These are phyloP conservation scores for Mycena sp. DNA, from an alignment of 1,284 basidiomycete genomes.

Conservation along the genomic window DNA sequence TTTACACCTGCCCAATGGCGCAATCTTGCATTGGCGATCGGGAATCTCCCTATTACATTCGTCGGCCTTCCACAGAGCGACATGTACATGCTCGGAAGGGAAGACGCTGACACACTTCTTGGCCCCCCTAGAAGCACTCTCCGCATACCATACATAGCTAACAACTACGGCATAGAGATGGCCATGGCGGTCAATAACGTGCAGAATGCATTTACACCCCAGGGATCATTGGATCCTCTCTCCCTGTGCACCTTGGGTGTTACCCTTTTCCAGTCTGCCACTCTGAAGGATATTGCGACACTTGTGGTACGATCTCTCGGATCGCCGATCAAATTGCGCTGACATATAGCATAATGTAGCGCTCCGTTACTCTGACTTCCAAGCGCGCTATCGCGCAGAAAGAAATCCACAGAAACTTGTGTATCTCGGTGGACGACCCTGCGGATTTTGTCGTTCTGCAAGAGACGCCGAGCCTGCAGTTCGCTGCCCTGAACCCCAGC, in stretches of 20 bases:
- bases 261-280: conserved; percentile 66
- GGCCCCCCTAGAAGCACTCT: conserved; percentile 62
- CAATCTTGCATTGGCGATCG: conserved; percentile 46
- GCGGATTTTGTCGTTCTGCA: conserved; percentile 73
- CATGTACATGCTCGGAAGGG: conserved; percentile 71
- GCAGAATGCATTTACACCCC: conserved; percentile 73
- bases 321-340: conserved; percentile 32
- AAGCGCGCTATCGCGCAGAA: conserved; percentile 56
- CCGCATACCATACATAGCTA: conserved; percentile 56
- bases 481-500: conserved; percentile 58
- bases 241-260: conserved; percentile 66
- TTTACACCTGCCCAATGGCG: conserved; percentile 58
- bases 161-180: conserved; percentile 55
- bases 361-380: conserved; percentile 55
- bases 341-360: conserved; percentile 45
- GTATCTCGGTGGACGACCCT: conserved; percentile 50
- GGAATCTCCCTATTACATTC: conserved; percentile 57
- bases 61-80: conserved; percentile 71
- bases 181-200: conserved; percentile 72
- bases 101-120: conserved; percentile 41
- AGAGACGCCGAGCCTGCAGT: conserved; percentile 53
- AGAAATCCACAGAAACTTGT: conserved; percentile 41
- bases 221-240: conserved; percentile 69
- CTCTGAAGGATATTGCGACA: conserved; percentile 51
- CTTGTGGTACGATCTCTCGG: conserved; percentile 52